Evolutionary conservation across 768 basidiomycete species (phyloP), one percentile per base, ranked within the genome.

Genomic region (Macrocybe gigantea): DNA sequence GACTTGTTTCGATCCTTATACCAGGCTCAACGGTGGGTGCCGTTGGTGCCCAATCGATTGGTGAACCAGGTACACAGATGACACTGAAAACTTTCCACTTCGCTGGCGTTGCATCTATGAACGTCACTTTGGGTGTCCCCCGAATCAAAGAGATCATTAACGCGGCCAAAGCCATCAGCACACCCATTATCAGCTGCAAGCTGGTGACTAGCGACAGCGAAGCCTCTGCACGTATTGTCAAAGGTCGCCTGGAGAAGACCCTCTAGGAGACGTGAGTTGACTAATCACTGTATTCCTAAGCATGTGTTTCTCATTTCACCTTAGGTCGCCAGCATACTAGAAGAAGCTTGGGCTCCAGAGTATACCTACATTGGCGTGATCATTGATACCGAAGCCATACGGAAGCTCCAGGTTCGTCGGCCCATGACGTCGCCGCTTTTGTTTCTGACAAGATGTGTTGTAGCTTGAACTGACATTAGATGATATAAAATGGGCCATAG

Each of bases 141-240:
- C 95, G 96, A 59, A 98, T 99, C 70, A 98, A 98, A 66, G 96
- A 99, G 67, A 98, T 99, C 55, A 99, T 99, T 74, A 99, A 98
- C 57, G 96, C 93, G 2, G 91, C 96, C n/a, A 99, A 96, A 64
- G 67, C 75, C 35, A 98, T 99, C 67, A 93, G 88, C 60, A 99
- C 96, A 0, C 96, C 96, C 3, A 97, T 99, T 64, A 99, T 99
- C 64, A 94, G 94, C 52, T 95, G 94, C 58, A 92, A 90, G 63
- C 76, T 99, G 22, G 92, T 92, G 9, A 86, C 86, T 6, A 72
- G 76, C 45, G 75, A 88, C 53, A 93, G 82, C 54, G 96, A 98
- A 61, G 79, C 88, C n/a, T 92, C 95, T 14, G 96, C 96, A 22
- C 83, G 96, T 42, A 97, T 98, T 56, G 96, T 99, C 53, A 98